A percentile compares a stretch with the other conserved stretches of the same genome.
Evolutionary conservation across 176 grass and related monocot genomes (phyloP).

Genomic region (Triticum aestivum): IWGSC_CS_RefSeq_v2.1 NC_057797.1:638356930-638357429

Average conservation of each 20-base stretch:
- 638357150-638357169: background rate
- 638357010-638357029: background rate
- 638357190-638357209: background rate
- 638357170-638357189: background rate
- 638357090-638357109: background rate
- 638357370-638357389: background rate
- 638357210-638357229: background rate
- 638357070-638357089: background rate
- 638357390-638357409: background rate
- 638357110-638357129: slow-evolving; percentile 1
- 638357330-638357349: background rate
- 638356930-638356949: background rate
- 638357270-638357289: background rate
- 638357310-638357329: background rate
- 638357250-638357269: background rate
- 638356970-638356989: background rate
- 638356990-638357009: background rate
- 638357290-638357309: background rate
- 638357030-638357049: background rate
- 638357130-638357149: background rate
- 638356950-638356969: background rate
- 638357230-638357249: too few species aligned
- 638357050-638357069: background rate
- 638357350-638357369: background rate
- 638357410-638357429: background rate